phyloP scores from a whole-genome alignment of 2,329 filamentous ascomycete genomes.

The Hypoxylon sp. region DNA sequence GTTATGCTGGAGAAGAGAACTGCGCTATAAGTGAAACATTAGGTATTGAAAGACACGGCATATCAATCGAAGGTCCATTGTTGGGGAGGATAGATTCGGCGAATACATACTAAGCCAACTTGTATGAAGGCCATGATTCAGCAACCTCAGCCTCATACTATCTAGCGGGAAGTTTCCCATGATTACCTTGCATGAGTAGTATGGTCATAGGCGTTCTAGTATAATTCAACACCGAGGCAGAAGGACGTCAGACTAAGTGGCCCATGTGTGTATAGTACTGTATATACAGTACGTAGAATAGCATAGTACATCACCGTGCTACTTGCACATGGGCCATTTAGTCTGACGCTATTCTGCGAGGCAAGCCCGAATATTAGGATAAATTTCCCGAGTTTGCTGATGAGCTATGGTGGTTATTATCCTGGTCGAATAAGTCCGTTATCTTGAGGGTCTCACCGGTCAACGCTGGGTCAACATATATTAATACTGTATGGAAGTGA shows the following conservation, averaged over 20 bases:
- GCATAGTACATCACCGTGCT: too few species aligned
- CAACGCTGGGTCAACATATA: not conserved
- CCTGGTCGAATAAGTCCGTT: not conserved
- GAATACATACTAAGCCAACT: not conserved
- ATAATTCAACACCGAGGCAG: constrained; percentile 18
- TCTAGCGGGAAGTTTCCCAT: not conserved
- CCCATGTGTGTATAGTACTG: too few species aligned
- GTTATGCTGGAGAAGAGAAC: not conserved
- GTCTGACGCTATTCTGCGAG: too few species aligned
- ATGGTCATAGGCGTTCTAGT: not conserved
- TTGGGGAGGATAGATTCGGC: not conserved
- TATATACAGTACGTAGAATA: too few species aligned
- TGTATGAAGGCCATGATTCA: constrained; percentile 13
- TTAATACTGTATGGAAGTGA: constrained; percentile 3
- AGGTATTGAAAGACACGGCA: not conserved
- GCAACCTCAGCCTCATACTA: constrained; percentile 24
- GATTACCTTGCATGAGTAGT: constrained; percentile 8
- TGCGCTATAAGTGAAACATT: not conserved
- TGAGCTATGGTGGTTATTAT: not conserved
- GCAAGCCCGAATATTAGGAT: constrained; percentile 9
- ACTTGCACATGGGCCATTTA: too few species aligned
- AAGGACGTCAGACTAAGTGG: too few species aligned
- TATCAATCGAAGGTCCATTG: not conserved
- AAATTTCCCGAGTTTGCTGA: constrained; percentile 1
- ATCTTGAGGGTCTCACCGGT: constrained; percentile 1